Evolutionary conservation across 2,329 filamentous ascomycete species (phyloP).

Genomic region (Penicillium sp.): DNA sequence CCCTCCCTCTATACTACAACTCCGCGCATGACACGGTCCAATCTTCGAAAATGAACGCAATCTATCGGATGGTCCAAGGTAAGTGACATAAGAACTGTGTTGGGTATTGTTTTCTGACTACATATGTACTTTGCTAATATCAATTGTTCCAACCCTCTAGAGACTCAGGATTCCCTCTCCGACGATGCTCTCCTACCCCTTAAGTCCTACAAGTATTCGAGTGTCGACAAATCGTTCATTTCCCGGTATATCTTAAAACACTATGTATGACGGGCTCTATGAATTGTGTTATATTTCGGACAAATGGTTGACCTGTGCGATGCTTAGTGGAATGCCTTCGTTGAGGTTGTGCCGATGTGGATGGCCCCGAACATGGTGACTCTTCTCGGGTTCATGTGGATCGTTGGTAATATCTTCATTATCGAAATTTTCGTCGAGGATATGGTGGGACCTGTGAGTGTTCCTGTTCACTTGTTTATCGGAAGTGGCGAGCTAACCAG

Average conservation of each 20-base stretch:
- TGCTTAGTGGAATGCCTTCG: conserved; percentile 89
- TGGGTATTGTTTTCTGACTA: background rate
- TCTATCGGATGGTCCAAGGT: conserved; percentile 41
- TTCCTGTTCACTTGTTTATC: background rate
- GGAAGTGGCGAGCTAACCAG: conserved; percentile 13
- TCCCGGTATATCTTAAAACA: conserved; percentile 92
- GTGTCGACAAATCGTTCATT: conserved; percentile 90
- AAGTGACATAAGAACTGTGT: conserved; percentile 13
- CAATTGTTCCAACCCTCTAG: conserved; percentile 16
- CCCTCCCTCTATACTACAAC: conserved; percentile 6
- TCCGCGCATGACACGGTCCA: conserved; percentile 17
- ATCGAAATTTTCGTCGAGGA: conserved; percentile 83
- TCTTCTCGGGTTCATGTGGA: conserved; percentile 89
- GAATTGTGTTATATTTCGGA: background rate
- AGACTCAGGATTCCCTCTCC: conserved; percentile 63
- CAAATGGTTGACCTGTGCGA: background rate
- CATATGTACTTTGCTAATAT: conserved; percentile 4
- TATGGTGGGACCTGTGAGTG: conserved; percentile 77
- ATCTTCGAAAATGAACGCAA: conserved; percentile 30
- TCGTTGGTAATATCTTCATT: conserved; percentile 75
- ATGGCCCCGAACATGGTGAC: conserved; percentile 98
- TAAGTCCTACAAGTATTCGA: conserved; percentile 95
- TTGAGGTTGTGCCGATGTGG: conserved; percentile 90
- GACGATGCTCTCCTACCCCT: conserved; percentile 89
- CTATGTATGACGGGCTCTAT: conserved; percentile 65